Conservation (phyloP, 192 early-diverging fungal genomes). For the Spizellomyces sp. region DNA sequence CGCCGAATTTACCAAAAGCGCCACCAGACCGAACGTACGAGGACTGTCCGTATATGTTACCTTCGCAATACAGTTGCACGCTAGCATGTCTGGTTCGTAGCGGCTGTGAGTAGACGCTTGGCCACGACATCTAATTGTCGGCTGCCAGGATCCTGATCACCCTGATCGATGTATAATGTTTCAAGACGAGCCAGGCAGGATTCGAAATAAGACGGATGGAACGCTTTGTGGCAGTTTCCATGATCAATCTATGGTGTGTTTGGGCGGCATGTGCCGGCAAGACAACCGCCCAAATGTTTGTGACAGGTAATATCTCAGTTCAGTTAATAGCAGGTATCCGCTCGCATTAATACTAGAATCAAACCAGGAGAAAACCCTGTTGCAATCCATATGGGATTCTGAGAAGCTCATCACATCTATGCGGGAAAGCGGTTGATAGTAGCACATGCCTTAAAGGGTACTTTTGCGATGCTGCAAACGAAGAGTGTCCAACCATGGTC, state of each 20-base stretch:
- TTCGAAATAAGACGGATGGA: constrained; percentile 28
- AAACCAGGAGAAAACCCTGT: constrained; percentile 12
- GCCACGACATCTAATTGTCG: too few relatives aligned
- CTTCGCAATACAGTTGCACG: too few relatives aligned
- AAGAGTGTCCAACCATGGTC: too few relatives aligned
- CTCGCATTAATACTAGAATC: too few relatives aligned
- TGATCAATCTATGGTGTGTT: constrained; percentile 11
- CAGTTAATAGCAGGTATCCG: too few relatives aligned
- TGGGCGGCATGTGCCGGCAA: constrained; percentile 8
- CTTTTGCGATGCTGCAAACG: neutral
- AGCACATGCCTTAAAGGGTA: neutral
- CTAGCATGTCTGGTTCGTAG: too few relatives aligned
- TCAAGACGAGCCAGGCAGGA: too few relatives aligned
- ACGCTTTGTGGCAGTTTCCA: constrained; percentile 25
- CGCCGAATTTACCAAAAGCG: constrained; percentile 1
- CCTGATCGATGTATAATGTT: too few relatives aligned
- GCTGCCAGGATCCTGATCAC: too few relatives aligned
- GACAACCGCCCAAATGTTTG: constrained; percentile 13
- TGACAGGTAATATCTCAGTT: constrained; percentile 12
- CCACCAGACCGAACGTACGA: constrained; percentile 14
- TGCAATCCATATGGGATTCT: constrained; percentile 20
- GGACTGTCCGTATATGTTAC: constrained; percentile 6
- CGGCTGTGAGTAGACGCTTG: too few relatives aligned
- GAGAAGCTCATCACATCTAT: neutral
- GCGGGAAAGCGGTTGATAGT: neutral